These are phyloP conservation scores for Elsinoe batatas DNA, from an alignment of 2,329 filamentous ascomycete genomes.

Conservation along the genomic window DNA sequence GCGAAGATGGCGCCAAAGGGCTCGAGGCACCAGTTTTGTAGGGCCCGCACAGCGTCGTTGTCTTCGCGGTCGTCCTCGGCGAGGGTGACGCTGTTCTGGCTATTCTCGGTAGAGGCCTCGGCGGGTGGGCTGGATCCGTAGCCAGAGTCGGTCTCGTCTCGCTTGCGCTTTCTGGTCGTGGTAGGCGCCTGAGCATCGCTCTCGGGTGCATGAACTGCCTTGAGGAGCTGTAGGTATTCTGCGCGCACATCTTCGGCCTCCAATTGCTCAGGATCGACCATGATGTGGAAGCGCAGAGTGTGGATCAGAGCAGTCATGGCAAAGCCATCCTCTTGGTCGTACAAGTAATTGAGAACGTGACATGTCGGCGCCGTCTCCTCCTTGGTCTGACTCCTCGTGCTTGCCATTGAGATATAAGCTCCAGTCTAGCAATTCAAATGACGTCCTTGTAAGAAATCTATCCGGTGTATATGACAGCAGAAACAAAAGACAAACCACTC, in stretches of 20 bases:
- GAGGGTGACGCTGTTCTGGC: slow-evolving; percentile 13
- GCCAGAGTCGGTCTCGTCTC: slow-evolving; percentile 11
- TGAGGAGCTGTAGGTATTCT: slow-evolving; percentile 21
- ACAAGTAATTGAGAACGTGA: slow-evolving; percentile 25
- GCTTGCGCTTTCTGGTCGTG: slow-evolving; percentile 5
- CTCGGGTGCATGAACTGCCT: slow-evolving; percentile 16
- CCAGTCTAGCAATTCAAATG: too few relatives aligned
- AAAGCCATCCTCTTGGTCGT: slow-evolving; percentile 25
- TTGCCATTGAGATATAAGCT: too few relatives aligned
- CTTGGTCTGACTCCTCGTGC: slow-evolving; percentile 9
- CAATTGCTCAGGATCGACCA: slow-evolving; percentile 22
- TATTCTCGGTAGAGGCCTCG: neutral
- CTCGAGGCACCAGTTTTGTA: slow-evolving; percentile 25
- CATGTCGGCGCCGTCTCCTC: slow-evolving; percentile 12
- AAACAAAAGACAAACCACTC: too few relatives aligned
- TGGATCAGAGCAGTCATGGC: slow-evolving; percentile 25
- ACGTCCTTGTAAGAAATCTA: too few relatives aligned
- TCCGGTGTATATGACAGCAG: too few relatives aligned
- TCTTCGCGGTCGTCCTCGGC: slow-evolving; percentile 15
- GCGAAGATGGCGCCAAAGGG: slow-evolving; percentile 19
- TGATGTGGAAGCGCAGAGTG: slow-evolving; percentile 26
- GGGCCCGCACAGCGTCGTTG: slow-evolving; percentile 18
- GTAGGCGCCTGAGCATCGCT: slow-evolving; percentile 12
- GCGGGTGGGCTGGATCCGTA: slow-evolving; percentile 10
- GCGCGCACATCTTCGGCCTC: slow-evolving; percentile 17